Percentiles rank a stretch among this genome's conserved stretches.
phyloP scores from a whole-genome alignment of 129 eudicot species.

The Erigeron canadensis region DNA sequence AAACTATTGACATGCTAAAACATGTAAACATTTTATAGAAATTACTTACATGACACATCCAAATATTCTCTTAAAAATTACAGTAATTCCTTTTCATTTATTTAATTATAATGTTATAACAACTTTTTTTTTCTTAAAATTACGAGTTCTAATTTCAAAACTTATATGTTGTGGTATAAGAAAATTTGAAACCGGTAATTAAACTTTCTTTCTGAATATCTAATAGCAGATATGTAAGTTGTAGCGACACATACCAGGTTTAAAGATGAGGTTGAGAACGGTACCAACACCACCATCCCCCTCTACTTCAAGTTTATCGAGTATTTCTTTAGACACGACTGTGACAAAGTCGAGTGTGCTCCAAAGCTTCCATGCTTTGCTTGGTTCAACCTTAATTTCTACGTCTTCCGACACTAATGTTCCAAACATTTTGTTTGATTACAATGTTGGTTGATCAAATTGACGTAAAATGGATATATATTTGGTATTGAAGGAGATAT shows the following conservation, averaged over 20 bases:
- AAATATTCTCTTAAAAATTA: too few species aligned
- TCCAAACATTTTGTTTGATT: slow-evolving; percentile 7
- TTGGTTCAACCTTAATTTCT: slow-evolving; percentile 21
- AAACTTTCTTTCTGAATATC: too few species aligned
- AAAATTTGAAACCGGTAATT: too few species aligned
- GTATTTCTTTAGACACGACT: background rate
- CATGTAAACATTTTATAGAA: too few species aligned
- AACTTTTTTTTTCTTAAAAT: too few species aligned
- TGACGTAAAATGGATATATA: background rate
- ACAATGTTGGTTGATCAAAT: background rate
- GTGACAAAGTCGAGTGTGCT: slow-evolving; percentile 1
- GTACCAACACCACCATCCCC: slow-evolving; percentile 26
- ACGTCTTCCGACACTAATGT: slow-evolving; percentile 18
- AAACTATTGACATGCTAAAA: too few species aligned
- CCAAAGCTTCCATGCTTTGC: slow-evolving; percentile 16
- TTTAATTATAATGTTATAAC: too few species aligned
- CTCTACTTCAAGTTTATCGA: slow-evolving; percentile 16
- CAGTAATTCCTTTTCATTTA: too few species aligned
- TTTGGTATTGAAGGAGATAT: background rate
- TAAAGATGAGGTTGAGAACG: slow-evolving; percentile 15
- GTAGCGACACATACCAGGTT: slow-evolving; percentile 7
- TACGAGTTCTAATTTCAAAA: too few species aligned
- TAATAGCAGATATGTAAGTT: background rate
- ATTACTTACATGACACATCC: too few species aligned
- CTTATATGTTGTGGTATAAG: too few species aligned